phyloP scores from a whole-genome alignment of 2,329 filamentous ascomycete genomes.

The Fusarium verrucosum region DNA sequence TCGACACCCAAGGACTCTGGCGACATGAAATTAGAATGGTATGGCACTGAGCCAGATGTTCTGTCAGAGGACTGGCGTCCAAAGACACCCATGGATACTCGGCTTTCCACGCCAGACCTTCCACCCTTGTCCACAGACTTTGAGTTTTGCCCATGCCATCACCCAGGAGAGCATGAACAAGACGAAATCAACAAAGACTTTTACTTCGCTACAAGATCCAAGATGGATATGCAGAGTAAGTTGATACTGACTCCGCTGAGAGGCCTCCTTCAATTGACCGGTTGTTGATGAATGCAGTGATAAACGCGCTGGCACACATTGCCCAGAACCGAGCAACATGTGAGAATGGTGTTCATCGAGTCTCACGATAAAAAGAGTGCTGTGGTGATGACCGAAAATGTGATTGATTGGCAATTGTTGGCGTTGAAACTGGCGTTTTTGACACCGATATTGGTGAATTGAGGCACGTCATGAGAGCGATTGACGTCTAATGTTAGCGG shows the following conservation, averaged over 20 bases:
- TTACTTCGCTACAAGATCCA: conserved; percentile 34
- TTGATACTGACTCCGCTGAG: background rate
- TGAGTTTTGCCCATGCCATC: conserved; percentile 40
- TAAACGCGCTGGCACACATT: conserved; percentile 36
- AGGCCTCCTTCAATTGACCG: background rate
- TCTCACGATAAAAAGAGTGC: background rate
- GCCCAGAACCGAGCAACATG: background rate
- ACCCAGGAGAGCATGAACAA: conserved; percentile 11
- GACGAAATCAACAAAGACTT: conserved; percentile 35
- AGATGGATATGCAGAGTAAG: conserved; percentile 41
- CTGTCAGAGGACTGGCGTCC: conserved; percentile 23
- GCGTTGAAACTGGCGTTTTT: background rate
- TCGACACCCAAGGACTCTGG: background rate
- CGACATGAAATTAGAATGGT: background rate
- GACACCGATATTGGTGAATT: background rate
- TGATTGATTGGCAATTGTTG: background rate
- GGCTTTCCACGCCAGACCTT: conserved; percentile 39
- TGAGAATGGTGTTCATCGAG: background rate
- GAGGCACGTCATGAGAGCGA: background rate
- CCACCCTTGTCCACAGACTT: conserved; percentile 34
- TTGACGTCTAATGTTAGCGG: background rate
- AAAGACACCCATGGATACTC: conserved; percentile 23
- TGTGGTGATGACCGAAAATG: background rate
- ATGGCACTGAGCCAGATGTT: background rate
- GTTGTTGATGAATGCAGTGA: conserved; percentile 31